Base-by-base conservation (phyloP, 768 basidiomycete genomes). In the Russula ochroleuca region DNA sequence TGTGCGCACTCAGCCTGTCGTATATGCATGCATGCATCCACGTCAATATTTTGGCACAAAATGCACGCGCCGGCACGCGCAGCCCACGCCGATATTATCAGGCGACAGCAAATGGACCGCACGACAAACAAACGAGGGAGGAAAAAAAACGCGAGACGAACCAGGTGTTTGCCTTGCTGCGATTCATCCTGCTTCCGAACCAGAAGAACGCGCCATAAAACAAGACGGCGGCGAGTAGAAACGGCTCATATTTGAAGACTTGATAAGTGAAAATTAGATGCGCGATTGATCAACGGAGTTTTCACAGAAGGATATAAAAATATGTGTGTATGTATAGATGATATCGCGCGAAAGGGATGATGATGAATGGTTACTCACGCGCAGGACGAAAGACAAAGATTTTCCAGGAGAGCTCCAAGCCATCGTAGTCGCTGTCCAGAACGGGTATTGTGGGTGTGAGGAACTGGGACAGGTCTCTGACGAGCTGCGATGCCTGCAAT, bases 321-420 rank as follows among this genome's bases (percentile, higher is more conserved):
- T 7, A 8, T 35, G 35, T 35, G 17, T 7, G 40, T 19, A 17
- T 19, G 40, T 15, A 40, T 40, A 15, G 28, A 15, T 40, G 14
- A 45, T n/a, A 45, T 4, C 2, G 45, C 11, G 45, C 45, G 10
- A n/a, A 47, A 21, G 14, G 13, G 8, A 15, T 21, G 28, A 28
- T n/a, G 25, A 61, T 21, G 21, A n/a, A 45, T 7, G n/a, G 19
- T 33, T 33, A 78, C 86, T 68, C 70, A 88, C 88, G 72, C 10
- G 87, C 90, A 21, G 94, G 94, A 48, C 93, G 80, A 76, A 96
- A 92, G 41, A 86, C 83, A 69, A 97, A 75, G 60, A 84, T 77
- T 71, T 81, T 86, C 86, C 88, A 94, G 66, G 76, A 80, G 73
- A 78, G 86, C 73, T 97, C 82, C 51, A 83, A 73, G 21, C 93